These are phyloP conservation scores for Chaetomiaceae sp. DNA, from an alignment of 2,329 filamentous ascomycete genomes.

Conservation along the genomic window DNA sequence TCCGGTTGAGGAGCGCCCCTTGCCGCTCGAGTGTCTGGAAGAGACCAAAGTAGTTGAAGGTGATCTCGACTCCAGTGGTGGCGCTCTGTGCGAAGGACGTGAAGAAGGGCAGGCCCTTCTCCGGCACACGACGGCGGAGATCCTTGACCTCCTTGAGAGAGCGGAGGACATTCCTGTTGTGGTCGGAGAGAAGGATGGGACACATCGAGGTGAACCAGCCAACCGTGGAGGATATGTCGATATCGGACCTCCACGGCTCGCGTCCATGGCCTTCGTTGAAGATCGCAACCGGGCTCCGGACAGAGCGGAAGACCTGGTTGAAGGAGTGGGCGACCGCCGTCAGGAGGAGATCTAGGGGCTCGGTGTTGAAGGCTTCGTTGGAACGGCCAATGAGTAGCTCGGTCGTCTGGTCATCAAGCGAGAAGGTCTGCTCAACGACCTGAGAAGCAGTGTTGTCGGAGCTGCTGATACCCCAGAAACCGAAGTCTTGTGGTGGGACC, in stretches of 20 bases:
- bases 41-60: constrained; percentile 45
- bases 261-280: no score
- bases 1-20: constrained; percentile 18
- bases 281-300: no score
- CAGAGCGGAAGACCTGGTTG: constrained; percentile 26
- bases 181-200: not conserved
- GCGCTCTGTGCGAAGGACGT: constrained; percentile 1
- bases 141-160: constrained; percentile 8
- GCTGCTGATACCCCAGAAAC: constrained; percentile 9
- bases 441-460: constrained; percentile 3
- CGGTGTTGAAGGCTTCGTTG: constrained; percentile 23
- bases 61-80: constrained; percentile 35
- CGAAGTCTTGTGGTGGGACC: not conserved
- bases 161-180: not conserved
- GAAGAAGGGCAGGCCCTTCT: constrained; percentile 5
- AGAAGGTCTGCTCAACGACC: not conserved
- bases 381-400: constrained; percentile 12
- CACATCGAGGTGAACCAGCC: constrained; percentile 7
- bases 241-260: not conserved
- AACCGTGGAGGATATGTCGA: constrained; percentile 5
- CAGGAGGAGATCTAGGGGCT: constrained; percentile 37
- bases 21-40: constrained; percentile 39
- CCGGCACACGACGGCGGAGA: not conserved
- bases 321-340: constrained; percentile 34
- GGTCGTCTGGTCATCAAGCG: not conserved